A percentile compares a stretch with the other conserved stretches of the same genome.
These are phyloP conservation scores for Dactylellina parvicollis DNA, from an alignment of 2,329 filamentous ascomycete genomes.

Conservation along the genomic window DNA sequence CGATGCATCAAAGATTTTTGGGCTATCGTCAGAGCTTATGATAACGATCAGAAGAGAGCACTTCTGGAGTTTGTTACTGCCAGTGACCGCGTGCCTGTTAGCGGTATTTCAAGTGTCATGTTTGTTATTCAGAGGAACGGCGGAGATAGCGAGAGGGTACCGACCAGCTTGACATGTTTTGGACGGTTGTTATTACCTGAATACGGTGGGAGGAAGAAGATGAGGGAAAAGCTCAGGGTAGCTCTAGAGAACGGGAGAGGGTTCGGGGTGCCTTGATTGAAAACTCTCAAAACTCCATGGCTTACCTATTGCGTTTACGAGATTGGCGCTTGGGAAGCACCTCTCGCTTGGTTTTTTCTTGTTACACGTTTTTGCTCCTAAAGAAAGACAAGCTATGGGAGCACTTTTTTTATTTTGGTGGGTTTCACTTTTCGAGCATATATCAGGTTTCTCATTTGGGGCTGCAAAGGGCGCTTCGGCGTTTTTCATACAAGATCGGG, in stretches of 20 bases:
- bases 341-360: too few species aligned
- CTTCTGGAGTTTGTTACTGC: constrained; percentile 95
- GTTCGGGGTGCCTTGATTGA: constrained; percentile 78
- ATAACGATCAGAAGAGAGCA: constrained; percentile 75
- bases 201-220: constrained; percentile 73
- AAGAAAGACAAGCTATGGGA: too few species aligned
- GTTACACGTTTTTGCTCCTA: too few species aligned
- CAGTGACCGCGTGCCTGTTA: constrained; percentile 87
- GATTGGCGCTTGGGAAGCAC: too few species aligned
- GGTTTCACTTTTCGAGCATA: not conserved
- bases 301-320: not conserved
- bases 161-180: constrained; percentile 93
- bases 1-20: constrained; percentile 82
- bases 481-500: not conserved
- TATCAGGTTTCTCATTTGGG: not conserved
- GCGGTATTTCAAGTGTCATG: constrained; percentile 80
- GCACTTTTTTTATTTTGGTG: constrained; percentile 4
- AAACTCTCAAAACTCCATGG: not conserved
- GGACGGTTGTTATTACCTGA: constrained; percentile 85
- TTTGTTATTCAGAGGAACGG: constrained; percentile 86
- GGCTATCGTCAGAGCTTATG: constrained; percentile 76
- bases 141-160: constrained; percentile 70
- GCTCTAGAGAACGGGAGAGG: constrained; percentile 88
- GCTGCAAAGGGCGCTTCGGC: not conserved
- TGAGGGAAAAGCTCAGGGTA: constrained; percentile 80